A percentile compares a stretch with the other conserved stretches of the same genome.
phyloP scores from a whole-genome alignment of 1,284 basidiomycete genomes.

The Meripilus lineatus region DNA sequence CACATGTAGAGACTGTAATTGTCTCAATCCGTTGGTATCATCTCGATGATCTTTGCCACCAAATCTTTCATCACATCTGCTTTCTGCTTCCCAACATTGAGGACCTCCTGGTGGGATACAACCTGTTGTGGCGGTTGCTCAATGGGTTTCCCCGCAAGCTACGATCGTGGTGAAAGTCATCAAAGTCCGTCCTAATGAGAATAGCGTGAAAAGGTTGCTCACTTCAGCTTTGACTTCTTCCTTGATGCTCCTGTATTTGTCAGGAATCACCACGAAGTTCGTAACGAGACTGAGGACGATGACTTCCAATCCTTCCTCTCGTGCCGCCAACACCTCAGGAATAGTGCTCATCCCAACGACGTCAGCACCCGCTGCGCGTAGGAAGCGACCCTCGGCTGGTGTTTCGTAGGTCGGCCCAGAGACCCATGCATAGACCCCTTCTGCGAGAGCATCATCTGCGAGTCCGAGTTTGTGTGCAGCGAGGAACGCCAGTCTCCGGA shows the following conservation, averaged over 20 bases:
- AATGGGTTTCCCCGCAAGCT: conserved; percentile 59
- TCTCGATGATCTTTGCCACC: conserved; percentile 58
- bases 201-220: conserved; percentile 16
- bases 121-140: conserved; percentile 38
- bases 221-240: conserved; percentile 76
- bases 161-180: conserved; percentile 4
- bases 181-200: conserved; percentile 7
- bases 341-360: conserved; percentile 89
- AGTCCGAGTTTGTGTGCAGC: conserved; percentile 57
- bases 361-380: conserved; percentile 70
- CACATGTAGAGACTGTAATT: too few species aligned
- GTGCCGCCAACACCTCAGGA: conserved; percentile 82
- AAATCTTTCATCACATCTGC: conserved; percentile 66
- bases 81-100: conserved; percentile 61
- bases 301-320: conserved; percentile 69
- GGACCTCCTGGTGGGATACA: conserved; percentile 83
- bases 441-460: conserved; percentile 46
- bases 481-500: conserved; percentile 68
- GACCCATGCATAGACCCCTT: conserved; percentile 85
- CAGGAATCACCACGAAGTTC: conserved; percentile 75
- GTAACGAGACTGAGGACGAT: conserved; percentile 79
- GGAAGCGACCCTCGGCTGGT: conserved; percentile 72
- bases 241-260: conserved; percentile 62
- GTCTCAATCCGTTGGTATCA: background rate
- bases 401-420: conserved; percentile 83